Evolutionary conservation across 2,329 filamentous ascomycete genomes (phyloP).

Genomic region (Diaporthe nobilis): DNA sequence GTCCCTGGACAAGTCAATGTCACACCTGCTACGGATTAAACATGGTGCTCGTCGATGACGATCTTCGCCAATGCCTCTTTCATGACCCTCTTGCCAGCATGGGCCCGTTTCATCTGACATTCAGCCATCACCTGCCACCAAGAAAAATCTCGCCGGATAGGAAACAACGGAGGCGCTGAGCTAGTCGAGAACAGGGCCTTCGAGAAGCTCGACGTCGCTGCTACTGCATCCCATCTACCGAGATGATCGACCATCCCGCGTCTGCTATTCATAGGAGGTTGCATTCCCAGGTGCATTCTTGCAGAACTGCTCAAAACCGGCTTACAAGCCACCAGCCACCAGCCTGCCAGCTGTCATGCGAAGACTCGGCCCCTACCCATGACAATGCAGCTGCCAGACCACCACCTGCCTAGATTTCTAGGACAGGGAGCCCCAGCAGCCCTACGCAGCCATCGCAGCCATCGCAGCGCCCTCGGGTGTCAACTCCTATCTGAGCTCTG

Average conservation of each 20-base stretch:
- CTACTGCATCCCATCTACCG: constrained; percentile 23
- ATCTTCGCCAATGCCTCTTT: constrained; percentile 33
- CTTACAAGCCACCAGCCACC: constrained; percentile 19
- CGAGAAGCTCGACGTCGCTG: neutral
- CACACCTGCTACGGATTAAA: neutral
- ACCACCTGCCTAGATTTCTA: neutral
- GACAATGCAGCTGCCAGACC: constrained; percentile 4
- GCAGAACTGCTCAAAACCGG: neutral
- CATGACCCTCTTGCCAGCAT: constrained; percentile 1
- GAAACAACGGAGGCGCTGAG: constrained; percentile 8
- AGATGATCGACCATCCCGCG: constrained; percentile 25
- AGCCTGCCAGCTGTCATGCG: constrained; percentile 10
- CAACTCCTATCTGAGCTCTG: constrained; percentile 12
- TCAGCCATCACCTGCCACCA: constrained; percentile 24
- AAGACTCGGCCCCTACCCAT: constrained; percentile 7
- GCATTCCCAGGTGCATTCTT: neutral
- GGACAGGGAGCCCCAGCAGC: constrained; percentile 27
- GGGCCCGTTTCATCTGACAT: constrained; percentile 27
- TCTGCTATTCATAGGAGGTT: constrained; percentile 26
- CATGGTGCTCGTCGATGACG: constrained; percentile 17
- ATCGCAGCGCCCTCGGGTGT: neutral
- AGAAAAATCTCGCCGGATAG: neutral
- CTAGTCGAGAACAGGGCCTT: neutral
- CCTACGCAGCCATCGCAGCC: constrained; percentile 15
- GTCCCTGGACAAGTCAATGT: constrained; percentile 10